Conservation (phyloP, 257 asterid species). For the Misopates orontium region DNA sequence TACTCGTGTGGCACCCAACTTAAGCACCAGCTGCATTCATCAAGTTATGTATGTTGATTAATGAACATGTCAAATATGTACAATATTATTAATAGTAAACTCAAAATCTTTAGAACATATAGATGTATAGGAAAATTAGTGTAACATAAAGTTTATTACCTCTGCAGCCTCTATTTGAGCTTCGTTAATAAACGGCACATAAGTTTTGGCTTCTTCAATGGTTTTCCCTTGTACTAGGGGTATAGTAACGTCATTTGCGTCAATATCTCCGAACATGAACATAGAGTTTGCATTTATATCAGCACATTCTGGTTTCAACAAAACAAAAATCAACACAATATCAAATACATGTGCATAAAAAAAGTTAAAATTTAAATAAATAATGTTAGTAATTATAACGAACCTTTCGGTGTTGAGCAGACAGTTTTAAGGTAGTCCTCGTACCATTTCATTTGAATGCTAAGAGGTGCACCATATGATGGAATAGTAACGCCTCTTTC, state of each 20-base stretch:
- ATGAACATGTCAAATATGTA: too few relatives aligned
- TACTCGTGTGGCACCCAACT: slow-evolving; percentile 25
- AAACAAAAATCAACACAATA: too few relatives aligned
- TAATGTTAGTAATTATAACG: too few relatives aligned
- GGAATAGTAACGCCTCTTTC: slow-evolving; percentile 17
- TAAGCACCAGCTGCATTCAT: slow-evolving; percentile 10
- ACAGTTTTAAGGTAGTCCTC: slow-evolving; percentile 16
- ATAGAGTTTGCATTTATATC: slow-evolving; percentile 16
- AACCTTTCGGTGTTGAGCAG: slow-evolving; percentile 25
- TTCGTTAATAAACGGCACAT: slow-evolving; percentile 12
- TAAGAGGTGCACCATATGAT: slow-evolving; percentile 20
- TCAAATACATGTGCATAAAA: neutral
- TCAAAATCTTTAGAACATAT: too few relatives aligned
- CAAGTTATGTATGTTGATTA: too few relatives aligned
- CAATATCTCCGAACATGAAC: slow-evolving; percentile 31
- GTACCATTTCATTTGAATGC: slow-evolving; percentile 33
- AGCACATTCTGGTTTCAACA: neutral
- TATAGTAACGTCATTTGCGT: slow-evolving; percentile 30
- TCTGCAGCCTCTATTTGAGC: slow-evolving; percentile 20
- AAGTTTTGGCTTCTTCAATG: slow-evolving; percentile 19
- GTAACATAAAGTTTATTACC: neutral
- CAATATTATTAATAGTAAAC: too few relatives aligned
- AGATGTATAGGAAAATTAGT: too few relatives aligned
- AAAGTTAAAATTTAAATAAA: neutral
- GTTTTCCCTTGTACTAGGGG: slow-evolving; percentile 20